A percentile compares a stretch with the other conserved stretches of the same genome.
Conservation (phyloP, 2,329 filamentous ascomycete genomes). For the Cercospora zeina region DNA sequence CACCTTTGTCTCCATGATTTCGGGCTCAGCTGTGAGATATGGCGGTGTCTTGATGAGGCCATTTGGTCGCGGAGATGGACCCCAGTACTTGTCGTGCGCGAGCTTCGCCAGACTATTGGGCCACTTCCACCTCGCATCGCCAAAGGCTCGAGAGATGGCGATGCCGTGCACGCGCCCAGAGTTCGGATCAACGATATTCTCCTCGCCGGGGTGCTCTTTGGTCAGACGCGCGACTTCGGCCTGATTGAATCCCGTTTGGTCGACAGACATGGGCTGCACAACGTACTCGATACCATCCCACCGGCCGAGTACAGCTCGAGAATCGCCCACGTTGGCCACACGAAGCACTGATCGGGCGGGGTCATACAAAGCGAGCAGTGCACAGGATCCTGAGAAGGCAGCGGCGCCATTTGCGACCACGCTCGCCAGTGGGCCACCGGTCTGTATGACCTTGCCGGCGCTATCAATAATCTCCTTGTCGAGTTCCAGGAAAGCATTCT, state of each 20-base stretch:
- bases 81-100: conserved; percentile 53
- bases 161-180: conserved; percentile 63
- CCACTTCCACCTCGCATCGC: conserved; percentile 70
- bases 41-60: conserved; percentile 56
- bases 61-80: conserved; percentile 50
- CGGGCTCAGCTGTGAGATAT: conserved; percentile 67
- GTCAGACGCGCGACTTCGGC: conserved; percentile 59
- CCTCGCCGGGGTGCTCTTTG: conserved; percentile 64
- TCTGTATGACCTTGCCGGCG: conserved; percentile 28
- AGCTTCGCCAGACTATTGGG: conserved; percentile 51
- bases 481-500: conserved; percentile 43
- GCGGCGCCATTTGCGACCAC: conserved; percentile 38
- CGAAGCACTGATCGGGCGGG: conserved; percentile 54
- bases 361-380: conserved; percentile 64
- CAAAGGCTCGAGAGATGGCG: conserved; percentile 66
- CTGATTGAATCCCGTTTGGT: conserved; percentile 66
- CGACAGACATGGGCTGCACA: conserved; percentile 58
- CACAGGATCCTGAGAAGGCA: conserved; percentile 60
- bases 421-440: conserved; percentile 23
- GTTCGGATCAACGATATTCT: conserved; percentile 56
- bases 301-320: conserved; percentile 63
- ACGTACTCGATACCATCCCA: conserved; percentile 53
- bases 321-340: conserved; percentile 68
- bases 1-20: conserved; percentile 59
- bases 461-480: conserved; percentile 43